Conservation (phyloP, 305 asterid genomes). For the Fraxinus paxiana region DNA sequence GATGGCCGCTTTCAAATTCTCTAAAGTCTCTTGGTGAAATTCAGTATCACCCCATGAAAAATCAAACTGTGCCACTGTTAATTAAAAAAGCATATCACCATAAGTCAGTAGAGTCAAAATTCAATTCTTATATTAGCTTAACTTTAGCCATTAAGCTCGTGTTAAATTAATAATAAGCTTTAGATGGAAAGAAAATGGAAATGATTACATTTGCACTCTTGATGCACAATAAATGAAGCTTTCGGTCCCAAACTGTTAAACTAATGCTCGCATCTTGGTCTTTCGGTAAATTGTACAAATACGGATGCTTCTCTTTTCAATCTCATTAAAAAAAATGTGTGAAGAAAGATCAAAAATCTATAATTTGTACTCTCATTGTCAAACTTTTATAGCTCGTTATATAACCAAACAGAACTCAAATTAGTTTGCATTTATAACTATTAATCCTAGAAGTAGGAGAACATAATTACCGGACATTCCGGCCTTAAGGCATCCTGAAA, state of each 20-base stretch:
- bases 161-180: neutral
- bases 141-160: neutral
- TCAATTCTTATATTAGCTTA: neutral
- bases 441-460: neutral
- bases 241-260: neutral
- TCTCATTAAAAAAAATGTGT: neutral
- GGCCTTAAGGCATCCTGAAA: conserved; percentile 63
- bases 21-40: conserved; percentile 74
- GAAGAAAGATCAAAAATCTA: neutral
- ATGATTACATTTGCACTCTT: neutral
- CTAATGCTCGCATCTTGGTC: neutral
- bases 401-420: neutral
- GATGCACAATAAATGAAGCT: neutral
- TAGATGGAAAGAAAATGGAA: neutral
- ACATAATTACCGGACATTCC: conserved; percentile 62
- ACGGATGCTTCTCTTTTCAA: neutral
- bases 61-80: conserved; percentile 76
- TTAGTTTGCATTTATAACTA: neutral
- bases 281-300: neutral
- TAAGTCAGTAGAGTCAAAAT: neutral
- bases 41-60: conserved; percentile 79
- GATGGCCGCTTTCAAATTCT: conserved; percentile 58
- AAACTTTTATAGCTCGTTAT: neutral
- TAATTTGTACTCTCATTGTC: neutral
- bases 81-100: conserved; percentile 17